Percentiles rank a stretch among this genome's conserved stretches.
phyloP scores from a whole-genome alignment of 2,329 filamentous ascomycete genomes.

The Cercospora sp. region DNA sequence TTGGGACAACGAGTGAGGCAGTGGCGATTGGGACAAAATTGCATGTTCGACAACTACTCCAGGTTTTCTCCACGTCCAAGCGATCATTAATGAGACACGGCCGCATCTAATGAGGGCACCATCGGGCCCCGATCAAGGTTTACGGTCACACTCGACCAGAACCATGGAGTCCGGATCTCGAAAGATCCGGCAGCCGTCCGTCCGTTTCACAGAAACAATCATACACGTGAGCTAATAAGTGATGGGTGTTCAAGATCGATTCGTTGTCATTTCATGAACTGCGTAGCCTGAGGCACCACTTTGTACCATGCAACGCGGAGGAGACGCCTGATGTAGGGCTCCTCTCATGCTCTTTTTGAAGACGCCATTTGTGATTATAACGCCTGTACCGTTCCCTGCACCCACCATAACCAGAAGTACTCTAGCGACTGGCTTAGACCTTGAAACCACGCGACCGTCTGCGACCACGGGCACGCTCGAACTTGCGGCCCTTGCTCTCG shows the following conservation, averaged over 20 bases:
- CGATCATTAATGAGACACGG: background rate
- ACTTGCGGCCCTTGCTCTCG: slow-evolving; percentile 99
- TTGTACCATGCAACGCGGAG: slow-evolving; percentile 15
- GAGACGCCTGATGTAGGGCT: slow-evolving; percentile 11
- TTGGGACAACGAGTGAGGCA: background rate
- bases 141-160: background rate
- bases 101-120: background rate
- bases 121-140: background rate
- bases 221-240: background rate
- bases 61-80: background rate
- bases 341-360: slow-evolving; percentile 20
- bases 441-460: slow-evolving; percentile 99
- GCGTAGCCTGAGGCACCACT: slow-evolving; percentile 18
- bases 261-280: slow-evolving; percentile 26
- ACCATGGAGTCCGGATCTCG: background rate
- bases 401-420: slow-evolving; percentile 15
- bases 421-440: slow-evolving; percentile 67
- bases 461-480: slow-evolving; percentile 98
- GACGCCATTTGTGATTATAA: slow-evolving; percentile 16
- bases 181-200: slow-evolving; percentile 7
- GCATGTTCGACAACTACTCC: background rate
- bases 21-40: background rate
- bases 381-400: slow-evolving; percentile 23
- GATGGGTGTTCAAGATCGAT: slow-evolving; percentile 15
- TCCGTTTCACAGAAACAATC: background rate